These are phyloP conservation scores for Rubia peregrina DNA, from an alignment of 305 asterid species.

Conservation along the genomic window DNA sequence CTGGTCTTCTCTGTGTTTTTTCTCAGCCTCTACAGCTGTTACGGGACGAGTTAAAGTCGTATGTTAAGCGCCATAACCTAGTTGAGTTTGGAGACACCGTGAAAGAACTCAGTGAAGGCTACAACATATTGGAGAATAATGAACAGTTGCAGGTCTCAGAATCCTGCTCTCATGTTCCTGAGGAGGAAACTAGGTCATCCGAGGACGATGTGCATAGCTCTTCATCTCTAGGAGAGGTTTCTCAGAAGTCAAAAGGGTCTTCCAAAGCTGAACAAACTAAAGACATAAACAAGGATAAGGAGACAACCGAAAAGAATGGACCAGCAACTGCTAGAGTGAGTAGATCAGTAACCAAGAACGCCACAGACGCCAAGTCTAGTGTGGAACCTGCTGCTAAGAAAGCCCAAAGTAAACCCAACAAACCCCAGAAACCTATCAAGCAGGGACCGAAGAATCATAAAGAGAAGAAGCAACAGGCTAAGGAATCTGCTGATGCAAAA, in stretches of 20 bases:
- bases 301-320: conserved; percentile 27
- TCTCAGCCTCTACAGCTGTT: conserved; percentile 66
- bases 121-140: conserved; percentile 43
- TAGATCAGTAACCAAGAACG: conserved; percentile 36
- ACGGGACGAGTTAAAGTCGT: conserved; percentile 66
- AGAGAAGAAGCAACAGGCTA: conserved; percentile 50
- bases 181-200: conserved; percentile 47
- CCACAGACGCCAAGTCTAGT: conserved; percentile 31
- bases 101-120: conserved; percentile 58
- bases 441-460: conserved; percentile 36
- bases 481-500: conserved; percentile 39
- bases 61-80: conserved; percentile 41
- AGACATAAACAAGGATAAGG: conserved; percentile 28
- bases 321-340: conserved; percentile 28
- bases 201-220: conserved; percentile 60
- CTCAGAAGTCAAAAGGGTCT: conserved; percentile 38
- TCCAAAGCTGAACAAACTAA: conserved; percentile 29
- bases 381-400: conserved; percentile 32
- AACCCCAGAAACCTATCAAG: conserved; percentile 40
- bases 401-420: conserved; percentile 45
- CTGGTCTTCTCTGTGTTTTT: background rate
- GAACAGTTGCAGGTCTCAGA: conserved; percentile 51
- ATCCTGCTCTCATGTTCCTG: conserved; percentile 49
- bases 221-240: conserved; percentile 36
- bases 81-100: conserved; percentile 42